Base-by-base conservation (phyloP, 441 rosid species). In the Populus hybrid region DNA sequence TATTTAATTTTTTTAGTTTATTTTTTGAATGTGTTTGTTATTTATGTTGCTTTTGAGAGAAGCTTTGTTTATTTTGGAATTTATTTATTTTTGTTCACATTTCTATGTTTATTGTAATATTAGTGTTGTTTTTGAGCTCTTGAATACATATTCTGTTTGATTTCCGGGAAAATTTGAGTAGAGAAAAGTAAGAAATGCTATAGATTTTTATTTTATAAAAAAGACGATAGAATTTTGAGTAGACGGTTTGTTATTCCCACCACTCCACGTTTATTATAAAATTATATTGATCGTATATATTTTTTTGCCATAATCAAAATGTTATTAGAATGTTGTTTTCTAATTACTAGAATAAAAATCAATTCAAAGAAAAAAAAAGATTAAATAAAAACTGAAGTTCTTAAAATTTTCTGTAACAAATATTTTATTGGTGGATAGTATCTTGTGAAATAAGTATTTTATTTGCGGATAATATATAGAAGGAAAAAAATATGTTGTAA, bases 121-220 rank as follows among this genome's bases (percentile, higher is more conserved):
- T 50, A 2, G 57, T 16, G 57, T 50, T 50, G 6, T 50, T 50
- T 16, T 50, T 50, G 57, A 50, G 20, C 7, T 50, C 57, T 16
- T 50, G 57, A 50, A 50, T 50, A 50, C 1, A 50, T 46, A 14
- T 14, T 50, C 57, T 78, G 70, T 71, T 78, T 72, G 70, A 69
- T 50, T 63, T 21, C 67, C 32, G 20, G 23, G 24, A 38, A 67
- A 69, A 35, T 61, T 11, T 16, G 36, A 66, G 32, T 5, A 30
- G 18, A 23, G 34, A 10, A 28, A 66, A 21, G 69, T 11, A 66
- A 30, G 34, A 66, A 24, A 28, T 26, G 20, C 69, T 26, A 18
- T 53, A 53, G 61, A 5, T 53, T 36, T 36, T 50, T 50, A 46
- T 46, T 50, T 50, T 50, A 50, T 16, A 14, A 50, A 50, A 50